These are phyloP conservation scores for Populus trichocarpa DNA, from an alignment of 441 rosid genomes.

Conservation along the genomic window DNA sequence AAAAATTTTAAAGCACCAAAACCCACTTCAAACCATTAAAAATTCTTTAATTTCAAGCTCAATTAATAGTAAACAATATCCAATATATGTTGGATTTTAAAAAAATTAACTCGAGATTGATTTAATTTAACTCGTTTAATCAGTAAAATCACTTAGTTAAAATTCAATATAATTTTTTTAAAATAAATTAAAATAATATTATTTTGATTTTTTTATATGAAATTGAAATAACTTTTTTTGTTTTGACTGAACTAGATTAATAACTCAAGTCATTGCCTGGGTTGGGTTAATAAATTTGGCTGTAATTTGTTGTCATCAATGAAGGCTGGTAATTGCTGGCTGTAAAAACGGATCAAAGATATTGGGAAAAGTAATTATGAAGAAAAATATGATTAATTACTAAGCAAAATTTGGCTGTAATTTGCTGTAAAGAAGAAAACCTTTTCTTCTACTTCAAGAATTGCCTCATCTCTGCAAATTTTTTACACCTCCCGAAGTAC, in stretches of 20 bases:
- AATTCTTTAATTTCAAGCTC: neutral
- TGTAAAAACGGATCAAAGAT: neutral
- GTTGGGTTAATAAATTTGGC: too few species aligned
- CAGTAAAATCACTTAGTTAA: too few species aligned
- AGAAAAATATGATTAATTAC: neutral
- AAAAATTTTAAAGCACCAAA: neutral
- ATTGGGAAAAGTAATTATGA: neutral
- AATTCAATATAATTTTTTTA: too few species aligned
- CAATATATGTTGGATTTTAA: too few species aligned
- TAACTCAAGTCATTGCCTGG: too few species aligned
- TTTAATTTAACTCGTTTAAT: too few species aligned
- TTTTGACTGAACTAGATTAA: too few species aligned
- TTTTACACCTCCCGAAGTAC: conserved; percentile 36
- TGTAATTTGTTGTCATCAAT: neutral
- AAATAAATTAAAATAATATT: too few species aligned
- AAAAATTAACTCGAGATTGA: too few species aligned
- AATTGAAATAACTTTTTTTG: too few species aligned
- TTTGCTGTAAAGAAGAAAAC: conserved; percentile 13
- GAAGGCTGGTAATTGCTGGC: neutral
- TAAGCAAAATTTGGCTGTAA: neutral
- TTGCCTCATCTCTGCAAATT: conserved; percentile 27
- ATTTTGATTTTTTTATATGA: too few species aligned
- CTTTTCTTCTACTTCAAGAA: neutral
- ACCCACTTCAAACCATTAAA: neutral
- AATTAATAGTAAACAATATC: too few species aligned